Evolutionary conservation across 2,329 filamentous ascomycete genomes (phyloP).

Genomic region (Uncinocarpus reesii): DNA sequence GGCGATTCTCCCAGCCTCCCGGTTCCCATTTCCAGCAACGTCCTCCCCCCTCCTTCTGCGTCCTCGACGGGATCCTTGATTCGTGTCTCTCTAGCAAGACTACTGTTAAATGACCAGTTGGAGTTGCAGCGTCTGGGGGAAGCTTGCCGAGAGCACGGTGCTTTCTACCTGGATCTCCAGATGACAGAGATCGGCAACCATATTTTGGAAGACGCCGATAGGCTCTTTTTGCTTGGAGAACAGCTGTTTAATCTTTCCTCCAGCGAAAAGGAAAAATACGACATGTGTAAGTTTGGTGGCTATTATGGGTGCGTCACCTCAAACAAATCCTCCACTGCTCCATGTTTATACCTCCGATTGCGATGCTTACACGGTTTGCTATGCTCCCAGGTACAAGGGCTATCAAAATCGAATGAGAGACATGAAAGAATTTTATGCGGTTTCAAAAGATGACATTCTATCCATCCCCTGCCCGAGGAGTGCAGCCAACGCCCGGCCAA

Average conservation of each 20-base stretch:
- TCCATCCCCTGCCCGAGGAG: not conserved
- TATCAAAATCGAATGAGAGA: constrained; percentile 14
- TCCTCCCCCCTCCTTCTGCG: not conserved
- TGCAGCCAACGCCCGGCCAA: not conserved
- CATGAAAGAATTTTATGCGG: constrained; percentile 15
- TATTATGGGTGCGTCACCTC: constrained; percentile 13
- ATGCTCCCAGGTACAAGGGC: constrained; percentile 14
- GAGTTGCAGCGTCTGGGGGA: constrained; percentile 5
- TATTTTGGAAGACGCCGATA: constrained; percentile 9
- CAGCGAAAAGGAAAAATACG: constrained; percentile 10
- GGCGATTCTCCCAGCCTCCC: not conserved
- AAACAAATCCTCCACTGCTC: too few species aligned
- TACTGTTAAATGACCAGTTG: constrained; percentile 9
- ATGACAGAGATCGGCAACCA: constrained; percentile 9
- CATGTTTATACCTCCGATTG: not conserved
- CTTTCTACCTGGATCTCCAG: constrained; percentile 14
- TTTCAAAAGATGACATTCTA: constrained; percentile 16
- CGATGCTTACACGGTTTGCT: not conserved
- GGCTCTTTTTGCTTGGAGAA: constrained; percentile 8
- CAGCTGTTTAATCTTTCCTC: constrained; percentile 8
- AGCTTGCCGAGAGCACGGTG: constrained; percentile 11
- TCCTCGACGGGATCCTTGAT: not conserved
- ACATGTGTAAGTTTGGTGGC: constrained; percentile 14
- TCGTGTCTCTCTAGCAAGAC: constrained; percentile 11
- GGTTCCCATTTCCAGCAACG: not conserved